phyloP scores from a whole-genome alignment of 1,139 yeast genomes.

The Waltiozyma sp. region DNA sequence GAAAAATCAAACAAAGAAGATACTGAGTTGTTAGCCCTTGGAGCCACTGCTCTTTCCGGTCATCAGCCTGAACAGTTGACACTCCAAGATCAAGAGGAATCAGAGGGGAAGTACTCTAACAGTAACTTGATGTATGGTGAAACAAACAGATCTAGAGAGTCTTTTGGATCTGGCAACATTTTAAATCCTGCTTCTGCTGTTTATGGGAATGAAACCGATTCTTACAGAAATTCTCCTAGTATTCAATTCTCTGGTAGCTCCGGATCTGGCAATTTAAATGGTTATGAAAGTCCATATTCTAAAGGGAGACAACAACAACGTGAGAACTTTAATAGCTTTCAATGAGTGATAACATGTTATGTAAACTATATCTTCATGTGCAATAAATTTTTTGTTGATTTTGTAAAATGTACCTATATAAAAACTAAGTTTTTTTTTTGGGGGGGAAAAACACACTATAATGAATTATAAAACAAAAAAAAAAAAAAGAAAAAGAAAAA shows the following conservation, averaged over 20 bases:
- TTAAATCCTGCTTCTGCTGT: slow-evolving; percentile 27
- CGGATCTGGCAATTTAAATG: slow-evolving; percentile 2
- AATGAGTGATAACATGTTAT: background rate
- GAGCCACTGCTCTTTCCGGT: slow-evolving; percentile 80
- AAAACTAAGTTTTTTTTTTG: too few species aligned
- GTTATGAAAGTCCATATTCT: slow-evolving; percentile 16
- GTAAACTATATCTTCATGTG: too few species aligned
- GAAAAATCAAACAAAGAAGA: slow-evolving; percentile 40
- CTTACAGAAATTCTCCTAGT: slow-evolving; percentile 12
- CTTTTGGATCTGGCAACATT: slow-evolving; percentile 11
- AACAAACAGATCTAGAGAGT: slow-evolving; percentile 14
- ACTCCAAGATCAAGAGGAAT: slow-evolving; percentile 14
- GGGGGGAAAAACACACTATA: too few species aligned
- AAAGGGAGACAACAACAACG: slow-evolving; percentile 11
- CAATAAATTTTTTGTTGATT: too few species aligned
- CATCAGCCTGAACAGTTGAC: slow-evolving; percentile 41
- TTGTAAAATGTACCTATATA: too few species aligned
- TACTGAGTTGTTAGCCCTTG: slow-evolving; percentile 78
- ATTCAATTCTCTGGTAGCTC: slow-evolving; percentile 12
- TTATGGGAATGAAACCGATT: slow-evolving; percentile 13
- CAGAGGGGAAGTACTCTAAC: slow-evolving; percentile 12
- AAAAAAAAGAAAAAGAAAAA: too few species aligned
- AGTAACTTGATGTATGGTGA: slow-evolving; percentile 5
- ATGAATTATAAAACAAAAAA: too few species aligned
- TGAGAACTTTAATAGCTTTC: background rate